A percentile compares a stretch with the other conserved stretches of the same genome.
Evolutionary conservation across 345 rosid species (phyloP).

Genomic region (Sisymbrium irio): DNA sequence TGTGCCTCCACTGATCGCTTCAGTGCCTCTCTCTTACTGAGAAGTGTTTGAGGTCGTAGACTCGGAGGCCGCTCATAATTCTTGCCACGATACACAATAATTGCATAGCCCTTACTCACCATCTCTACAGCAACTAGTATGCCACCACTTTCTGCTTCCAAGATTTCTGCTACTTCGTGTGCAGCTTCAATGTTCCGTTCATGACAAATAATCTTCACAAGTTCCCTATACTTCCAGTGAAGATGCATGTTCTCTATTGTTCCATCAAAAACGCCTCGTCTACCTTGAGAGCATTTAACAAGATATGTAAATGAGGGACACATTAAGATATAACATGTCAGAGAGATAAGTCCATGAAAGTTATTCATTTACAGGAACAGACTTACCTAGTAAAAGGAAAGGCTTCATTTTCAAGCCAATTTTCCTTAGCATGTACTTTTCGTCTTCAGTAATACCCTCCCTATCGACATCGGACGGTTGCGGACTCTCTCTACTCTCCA

Average conservation of each 20-base stretch:
- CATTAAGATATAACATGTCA: slow-evolving; percentile 6
- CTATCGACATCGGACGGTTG: slow-evolving; percentile 61
- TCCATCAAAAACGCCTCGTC: slow-evolving; percentile 85
- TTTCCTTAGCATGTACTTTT: slow-evolving; percentile 87
- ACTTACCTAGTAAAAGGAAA: slow-evolving; percentile 72
- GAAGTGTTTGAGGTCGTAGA: slow-evolving; percentile 81
- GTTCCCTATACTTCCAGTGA: slow-evolving; percentile 98
- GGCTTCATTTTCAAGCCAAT: slow-evolving; percentile 94
- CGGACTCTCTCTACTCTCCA: slow-evolving; percentile 47
- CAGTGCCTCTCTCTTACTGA: slow-evolving; percentile 75
- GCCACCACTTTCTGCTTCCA: slow-evolving; percentile 94
- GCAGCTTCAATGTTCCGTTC: slow-evolving; percentile 57
- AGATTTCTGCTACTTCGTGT: slow-evolving; percentile 56
- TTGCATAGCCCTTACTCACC: slow-evolving; percentile 83
- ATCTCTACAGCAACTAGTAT: slow-evolving; percentile 78
- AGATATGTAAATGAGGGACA: slow-evolving; percentile 3
- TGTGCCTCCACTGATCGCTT: slow-evolving; percentile 81
- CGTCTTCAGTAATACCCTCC: slow-evolving; percentile 84
- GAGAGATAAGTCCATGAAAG: slow-evolving; percentile 6
- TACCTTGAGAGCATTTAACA: slow-evolving; percentile 58
- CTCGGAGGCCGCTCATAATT: slow-evolving; percentile 72
- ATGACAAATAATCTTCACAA: slow-evolving; percentile 75
- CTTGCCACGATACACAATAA: slow-evolving; percentile 89
- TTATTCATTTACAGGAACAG: not conserved
- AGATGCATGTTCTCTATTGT: slow-evolving; percentile 98